Evolutionary conservation across 495 filamentous ascomycete species (phyloP), one percentile per base, ranked within the genome.

Genomic region (Immersiella caudata): DNA sequence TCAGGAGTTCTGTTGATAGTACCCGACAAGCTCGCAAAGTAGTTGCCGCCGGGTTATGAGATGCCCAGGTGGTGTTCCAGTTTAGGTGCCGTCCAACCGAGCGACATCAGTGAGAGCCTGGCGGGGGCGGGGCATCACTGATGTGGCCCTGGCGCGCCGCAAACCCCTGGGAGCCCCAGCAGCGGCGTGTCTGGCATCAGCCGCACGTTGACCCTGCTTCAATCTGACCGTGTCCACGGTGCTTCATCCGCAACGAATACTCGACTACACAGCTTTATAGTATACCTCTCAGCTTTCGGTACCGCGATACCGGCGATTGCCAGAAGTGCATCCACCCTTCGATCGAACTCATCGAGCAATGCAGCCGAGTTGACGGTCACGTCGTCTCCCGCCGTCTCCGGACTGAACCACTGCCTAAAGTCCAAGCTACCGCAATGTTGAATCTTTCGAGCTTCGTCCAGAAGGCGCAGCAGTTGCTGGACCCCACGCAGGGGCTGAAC

Each of bases 391-490:
- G 52, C 52, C 14, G 11, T 25, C 14, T 29, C 24, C 61, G 49
- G 61, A 64, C 61, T 46, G n/a, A 14, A 27, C 22, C 61, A 22
- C 61, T 22, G 35, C 50, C 25, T 49, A 21, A 56, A 11, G n/a
- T 56, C 18, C 59, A 40, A 58, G 25, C 65, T 59, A 56, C 62
- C 58, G 71, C 69, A 64, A 80, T 80, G 76, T 71, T 92, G 79
- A 91, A 89, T 78, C 84, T 96, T 80, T 89, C 88, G 67, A 91
- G 88, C 76, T 89, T 99, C 76, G 91, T 98, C 69, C 93, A 97
- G 80, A 97, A 94, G 84, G 95, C 95, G 64, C 82, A 84, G 71
- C 93, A 94, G 75, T 84, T 97, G 79, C 95, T 99, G 82, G 93
- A 95, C 80, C 90, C 89, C 54, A 87, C 87, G 70, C 89, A 89